Evolutionary conservation across 331 rosid species (phyloP).

Genomic region (Pyrus hybrid): DNA sequence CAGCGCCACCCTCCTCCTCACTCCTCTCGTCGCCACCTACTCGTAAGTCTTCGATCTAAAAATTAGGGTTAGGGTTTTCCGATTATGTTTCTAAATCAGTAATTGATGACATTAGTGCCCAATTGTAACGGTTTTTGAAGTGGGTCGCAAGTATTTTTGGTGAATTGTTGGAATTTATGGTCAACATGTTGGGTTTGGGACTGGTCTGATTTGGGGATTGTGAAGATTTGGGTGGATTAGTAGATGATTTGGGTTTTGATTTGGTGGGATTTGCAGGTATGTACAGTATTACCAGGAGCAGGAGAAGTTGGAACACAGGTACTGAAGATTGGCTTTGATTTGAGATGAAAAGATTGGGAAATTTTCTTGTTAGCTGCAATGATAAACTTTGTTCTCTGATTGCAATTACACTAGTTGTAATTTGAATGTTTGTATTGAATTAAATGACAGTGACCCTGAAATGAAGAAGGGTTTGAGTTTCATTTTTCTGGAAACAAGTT

Average conservation of each 20-base stretch:
- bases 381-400: not conserved
- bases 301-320: conserved; percentile 70
- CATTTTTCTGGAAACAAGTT: not conserved
- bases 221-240: not conserved
- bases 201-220: not conserved
- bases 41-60: conserved; percentile 7
- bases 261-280: conserved; percentile 43
- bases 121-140: not conserved
- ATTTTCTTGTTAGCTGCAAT: not conserved
- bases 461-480: not conserved
- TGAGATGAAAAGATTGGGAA: not conserved
- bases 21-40: conserved; percentile 61
- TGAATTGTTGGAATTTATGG: not conserved
- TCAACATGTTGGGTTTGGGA: not conserved
- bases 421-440: not conserved
- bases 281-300: conserved; percentile 49
- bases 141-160: not conserved
- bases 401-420: not conserved
- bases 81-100: not conserved
- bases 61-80: not conserved
- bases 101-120: not conserved
- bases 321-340: conserved; percentile 23
- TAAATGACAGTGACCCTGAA: not conserved
- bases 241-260: not conserved
- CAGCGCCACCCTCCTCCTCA: conserved; percentile 61